Evolutionary conservation across 2,329 filamentous ascomycete genomes (phyloP).

Genomic region (Fusarium coffeatum): DNA sequence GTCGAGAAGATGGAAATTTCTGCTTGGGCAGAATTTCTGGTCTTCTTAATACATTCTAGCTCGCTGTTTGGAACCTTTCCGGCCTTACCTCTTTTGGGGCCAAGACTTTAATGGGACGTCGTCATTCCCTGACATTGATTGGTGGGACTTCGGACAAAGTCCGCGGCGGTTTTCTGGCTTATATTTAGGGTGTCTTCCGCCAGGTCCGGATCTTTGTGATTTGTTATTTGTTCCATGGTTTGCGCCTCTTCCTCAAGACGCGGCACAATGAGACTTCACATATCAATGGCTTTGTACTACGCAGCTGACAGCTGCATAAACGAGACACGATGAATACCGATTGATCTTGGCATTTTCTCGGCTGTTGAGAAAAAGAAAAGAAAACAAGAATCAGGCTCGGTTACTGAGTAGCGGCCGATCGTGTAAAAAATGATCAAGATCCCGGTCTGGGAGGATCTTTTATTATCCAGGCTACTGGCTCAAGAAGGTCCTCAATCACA

Average conservation of each 20-base stretch:
- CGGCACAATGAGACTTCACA: not conserved
- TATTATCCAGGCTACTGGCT: not conserved
- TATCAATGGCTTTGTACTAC: not conserved
- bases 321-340: not conserved
- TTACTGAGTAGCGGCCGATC: not conserved
- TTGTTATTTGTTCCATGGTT: not conserved
- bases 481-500: not conserved
- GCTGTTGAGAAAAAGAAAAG: not conserved
- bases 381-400: not conserved
- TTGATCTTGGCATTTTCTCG: not conserved
- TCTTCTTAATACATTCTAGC: not conserved
- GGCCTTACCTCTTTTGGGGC: not conserved
- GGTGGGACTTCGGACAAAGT: not conserved
- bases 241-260: not conserved
- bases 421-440: not conserved
- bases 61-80: not conserved
- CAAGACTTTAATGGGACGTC: not conserved
- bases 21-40: not conserved
- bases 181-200: not conserved
- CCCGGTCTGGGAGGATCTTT: not conserved
- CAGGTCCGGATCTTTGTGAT: not conserved
- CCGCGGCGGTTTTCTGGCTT: not conserved
- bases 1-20: not conserved
- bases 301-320: not conserved
- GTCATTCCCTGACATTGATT: not conserved